phyloP scores from a whole-genome alignment of 1,284 basidiomycete genomes.

The Trametes hirsuta region DNA sequence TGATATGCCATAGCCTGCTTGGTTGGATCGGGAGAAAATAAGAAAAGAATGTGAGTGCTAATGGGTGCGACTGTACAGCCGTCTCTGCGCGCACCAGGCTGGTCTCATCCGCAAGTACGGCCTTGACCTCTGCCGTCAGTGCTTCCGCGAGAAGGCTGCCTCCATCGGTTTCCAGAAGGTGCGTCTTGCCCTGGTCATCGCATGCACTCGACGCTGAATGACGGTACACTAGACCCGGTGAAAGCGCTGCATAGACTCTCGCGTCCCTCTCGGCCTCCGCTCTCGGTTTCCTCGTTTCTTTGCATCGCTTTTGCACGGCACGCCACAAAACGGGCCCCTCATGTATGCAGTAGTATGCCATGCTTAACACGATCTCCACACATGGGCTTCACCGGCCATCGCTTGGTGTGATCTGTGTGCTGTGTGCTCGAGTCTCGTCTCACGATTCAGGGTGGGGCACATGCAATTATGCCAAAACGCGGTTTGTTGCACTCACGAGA shows the following conservation, averaged over 20 bases:
- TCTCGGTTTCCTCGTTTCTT: constrained; percentile 18
- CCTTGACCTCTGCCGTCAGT: constrained; percentile 96
- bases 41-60: not conserved
- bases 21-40: not conserved
- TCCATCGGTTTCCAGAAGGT: constrained; percentile 96
- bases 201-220: not conserved
- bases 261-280: constrained; percentile 12
- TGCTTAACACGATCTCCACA: constrained; percentile 26
- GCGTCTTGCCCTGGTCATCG: constrained; percentile 27
- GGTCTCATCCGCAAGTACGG: constrained; percentile 96
- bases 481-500: not conserved
- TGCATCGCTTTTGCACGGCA: constrained; percentile 9
- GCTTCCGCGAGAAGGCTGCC: constrained; percentile 95
- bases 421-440: not conserved
- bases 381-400: constrained; percentile 18
- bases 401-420: not conserved
- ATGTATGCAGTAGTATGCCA: constrained; percentile 34
- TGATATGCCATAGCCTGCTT: not conserved
- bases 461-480: not conserved
- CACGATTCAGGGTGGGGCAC: not conserved
- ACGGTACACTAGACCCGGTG: constrained; percentile 26
- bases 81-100: constrained; percentile 94
- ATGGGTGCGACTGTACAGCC: constrained; percentile 50
- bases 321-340: constrained; percentile 21
- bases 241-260: constrained; percentile 11